Base-by-base conservation (phyloP, 257 asterid species). In the Thymus quinquecostatus region DNA sequence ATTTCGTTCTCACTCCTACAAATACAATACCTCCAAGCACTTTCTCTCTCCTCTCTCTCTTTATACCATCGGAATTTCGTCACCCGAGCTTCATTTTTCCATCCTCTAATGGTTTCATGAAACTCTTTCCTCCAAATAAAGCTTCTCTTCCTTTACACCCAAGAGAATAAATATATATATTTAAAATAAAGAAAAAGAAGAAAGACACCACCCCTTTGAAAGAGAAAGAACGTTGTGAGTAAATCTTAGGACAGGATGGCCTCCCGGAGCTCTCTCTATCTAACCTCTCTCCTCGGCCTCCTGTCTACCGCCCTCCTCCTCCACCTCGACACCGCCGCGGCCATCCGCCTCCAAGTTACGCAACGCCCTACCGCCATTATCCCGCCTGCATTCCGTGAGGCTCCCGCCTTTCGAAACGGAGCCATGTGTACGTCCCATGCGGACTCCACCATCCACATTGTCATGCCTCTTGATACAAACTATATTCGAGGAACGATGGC, bases 401-500 rank as follows among this genome's bases (percentile, higher is more conserved):
- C 98, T 28, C 96, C 98, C 0, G 92, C 96, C 5, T 92, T 92
- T 66, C 86, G 86, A 64, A 92, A 92, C 32, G 92, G 94, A 34
- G 64, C 75, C 29, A 33, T 82, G n/a, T 89, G 98, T 76, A 70
- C 61, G 49, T 60, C 86, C 0, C 29, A 36, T 2, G 53, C 61
- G 0, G 38, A 63, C 1, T 71, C 80, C 71, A 45, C 12, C 11
- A 88, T 89, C 60, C 96, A 89, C 67, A 67, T 87, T 8, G 93
- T 81, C 30, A 91, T 89, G 97, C 97, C 97, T 6, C 85, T 91
- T 4, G 97, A 91, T 65, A 74, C 77, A 0, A 91, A 91, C 74
- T 91, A 91, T 71, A 87, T 91, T 2, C 82, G 96, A 3, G 97
- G 97, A 7, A 87, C 97, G 0, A 84, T 91, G 74, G 96, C 96